Evolutionary conservation across 495 filamentous ascomycete species (phyloP).

Genomic region (Penicillium silybi): DNA sequence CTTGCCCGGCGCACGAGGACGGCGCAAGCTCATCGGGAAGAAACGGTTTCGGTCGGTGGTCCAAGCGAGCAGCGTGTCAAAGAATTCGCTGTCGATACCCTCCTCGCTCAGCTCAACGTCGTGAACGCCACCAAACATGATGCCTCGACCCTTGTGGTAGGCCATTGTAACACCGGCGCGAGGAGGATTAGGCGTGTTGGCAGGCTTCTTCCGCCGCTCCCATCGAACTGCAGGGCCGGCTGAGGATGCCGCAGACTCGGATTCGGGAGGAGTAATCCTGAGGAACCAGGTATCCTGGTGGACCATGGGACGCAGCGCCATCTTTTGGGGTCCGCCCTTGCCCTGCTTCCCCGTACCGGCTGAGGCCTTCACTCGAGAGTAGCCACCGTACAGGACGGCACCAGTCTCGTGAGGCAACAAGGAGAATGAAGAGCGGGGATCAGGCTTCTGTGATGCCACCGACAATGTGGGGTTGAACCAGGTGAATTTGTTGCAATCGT

Average conservation of each 20-base stretch:
- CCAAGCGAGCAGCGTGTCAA: conserved; percentile 84
- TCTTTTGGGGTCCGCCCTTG: conserved; percentile 61
- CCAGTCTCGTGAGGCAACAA: conserved; percentile 86
- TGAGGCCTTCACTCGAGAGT: conserved; percentile 79
- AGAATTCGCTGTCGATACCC: conserved; percentile 94
- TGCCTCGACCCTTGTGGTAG: conserved; percentile 86
- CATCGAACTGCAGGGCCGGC: conserved; percentile 71
- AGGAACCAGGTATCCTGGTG: conserved; percentile 96
- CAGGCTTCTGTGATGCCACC: conserved; percentile 75
- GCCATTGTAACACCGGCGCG: conserved; percentile 89
- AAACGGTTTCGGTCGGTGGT: conserved; percentile 92
- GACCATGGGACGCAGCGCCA: conserved; percentile 75
- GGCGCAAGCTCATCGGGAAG: conserved; percentile 75
- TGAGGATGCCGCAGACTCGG: conserved; percentile 53
- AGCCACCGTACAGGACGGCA: conserved; percentile 87
- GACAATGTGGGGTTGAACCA: conserved; percentile 74
- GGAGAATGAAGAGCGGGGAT: conserved; percentile 84
- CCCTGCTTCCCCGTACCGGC: conserved; percentile 49
- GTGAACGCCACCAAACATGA: conserved; percentile 91
- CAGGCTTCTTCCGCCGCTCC: conserved; percentile 90
- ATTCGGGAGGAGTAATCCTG: conserved; percentile 65
- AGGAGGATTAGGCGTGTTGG: conserved; percentile 77
- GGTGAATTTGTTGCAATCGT: conserved; percentile 64
- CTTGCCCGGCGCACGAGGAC: conserved; percentile 58
- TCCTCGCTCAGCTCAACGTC: conserved; percentile 93